Percentiles rank a stretch among this genome's conserved stretches.
Evolutionary conservation across 148 eudicot genomes (phyloP).

Genomic region (Rhododendron vialii): DNA sequence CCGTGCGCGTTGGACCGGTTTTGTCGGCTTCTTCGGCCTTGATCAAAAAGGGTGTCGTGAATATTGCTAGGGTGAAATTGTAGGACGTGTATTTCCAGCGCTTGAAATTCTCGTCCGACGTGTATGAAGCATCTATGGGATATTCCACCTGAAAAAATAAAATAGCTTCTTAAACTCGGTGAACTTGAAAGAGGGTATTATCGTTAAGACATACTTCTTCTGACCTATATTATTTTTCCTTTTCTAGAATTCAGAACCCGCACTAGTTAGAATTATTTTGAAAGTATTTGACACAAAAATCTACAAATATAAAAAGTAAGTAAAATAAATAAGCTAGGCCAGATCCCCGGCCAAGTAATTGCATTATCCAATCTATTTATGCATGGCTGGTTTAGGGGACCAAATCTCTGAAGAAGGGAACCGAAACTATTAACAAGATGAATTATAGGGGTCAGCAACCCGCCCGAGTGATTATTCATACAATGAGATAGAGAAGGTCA

Average conservation of each 20-base stretch:
- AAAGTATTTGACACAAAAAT: too few species aligned
- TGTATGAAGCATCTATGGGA: conserved; percentile 26
- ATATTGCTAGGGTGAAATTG: conserved; percentile 32
- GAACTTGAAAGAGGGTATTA: conserved; percentile 29
- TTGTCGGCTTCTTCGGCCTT: conserved; percentile 19
- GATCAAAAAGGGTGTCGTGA: conserved; percentile 38
- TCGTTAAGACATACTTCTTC: too few species aligned
- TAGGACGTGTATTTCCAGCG: conserved; percentile 27
- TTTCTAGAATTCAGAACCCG: too few species aligned
- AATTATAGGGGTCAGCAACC: not conserved
- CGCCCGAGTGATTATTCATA: too few species aligned
- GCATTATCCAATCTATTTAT: not conserved
- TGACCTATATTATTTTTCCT: too few species aligned
- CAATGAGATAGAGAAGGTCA: too few species aligned
- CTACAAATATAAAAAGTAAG: too few species aligned
- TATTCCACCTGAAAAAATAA: conserved; percentile 25
- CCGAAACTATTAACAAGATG: not conserved
- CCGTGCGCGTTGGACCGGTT: conserved; percentile 19
- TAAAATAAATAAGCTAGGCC: not conserved
- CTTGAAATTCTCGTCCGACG: conserved; percentile 31
- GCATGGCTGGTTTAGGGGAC: not conserved
- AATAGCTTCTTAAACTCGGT: conserved; percentile 23
- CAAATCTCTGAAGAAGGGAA: not conserved
- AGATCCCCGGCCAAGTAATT: too few species aligned
- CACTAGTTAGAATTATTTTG: too few species aligned